A percentile compares a stretch with the other conserved stretches of the same genome.
Conservation (phyloP, 805 yeast species). For the Jamesozyma piceae region DNA sequence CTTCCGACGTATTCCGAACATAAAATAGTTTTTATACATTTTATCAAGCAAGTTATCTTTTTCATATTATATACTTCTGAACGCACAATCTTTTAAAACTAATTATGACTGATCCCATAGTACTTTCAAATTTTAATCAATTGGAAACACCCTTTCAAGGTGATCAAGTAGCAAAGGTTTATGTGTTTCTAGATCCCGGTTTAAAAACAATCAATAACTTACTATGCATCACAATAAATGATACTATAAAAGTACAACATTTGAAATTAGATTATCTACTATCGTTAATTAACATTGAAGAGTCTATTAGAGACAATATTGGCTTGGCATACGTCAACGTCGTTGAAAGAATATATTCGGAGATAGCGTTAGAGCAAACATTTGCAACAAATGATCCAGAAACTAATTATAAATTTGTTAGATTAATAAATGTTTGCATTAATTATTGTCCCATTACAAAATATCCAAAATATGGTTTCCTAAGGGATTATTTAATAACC, state of each 20-base stretch:
- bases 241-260: conserved; percentile 2
- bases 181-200: neutral
- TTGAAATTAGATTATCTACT: conserved; percentile 19
- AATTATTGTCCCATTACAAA: conserved; percentile 9
- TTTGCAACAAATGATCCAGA: conserved; percentile 7
- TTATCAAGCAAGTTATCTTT: no score
- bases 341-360: conserved; percentile 9
- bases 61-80: no score
- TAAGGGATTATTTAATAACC: conserved; percentile 7
- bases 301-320: conserved; percentile 14
- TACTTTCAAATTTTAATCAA: neutral
- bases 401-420: conserved; percentile 14
- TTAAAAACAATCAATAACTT: conserved; percentile 2
- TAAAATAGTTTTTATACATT: no score
- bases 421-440: conserved; percentile 15
- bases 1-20: no score
- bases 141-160: conserved; percentile 1
- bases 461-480: conserved; percentile 6
- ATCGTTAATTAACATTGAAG: conserved; percentile 14
- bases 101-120: neutral
- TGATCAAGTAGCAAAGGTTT: conserved; percentile 4
- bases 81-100: neutral
- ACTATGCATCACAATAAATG: conserved; percentile 2
- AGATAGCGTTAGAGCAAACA: conserved; percentile 5
- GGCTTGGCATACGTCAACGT: conserved; percentile 10